A percentile compares a stretch with the other conserved stretches of the same genome.
phyloP scores from a whole-genome alignment of 768 basidiomycete species.

The Suillus variegatus region DNA sequence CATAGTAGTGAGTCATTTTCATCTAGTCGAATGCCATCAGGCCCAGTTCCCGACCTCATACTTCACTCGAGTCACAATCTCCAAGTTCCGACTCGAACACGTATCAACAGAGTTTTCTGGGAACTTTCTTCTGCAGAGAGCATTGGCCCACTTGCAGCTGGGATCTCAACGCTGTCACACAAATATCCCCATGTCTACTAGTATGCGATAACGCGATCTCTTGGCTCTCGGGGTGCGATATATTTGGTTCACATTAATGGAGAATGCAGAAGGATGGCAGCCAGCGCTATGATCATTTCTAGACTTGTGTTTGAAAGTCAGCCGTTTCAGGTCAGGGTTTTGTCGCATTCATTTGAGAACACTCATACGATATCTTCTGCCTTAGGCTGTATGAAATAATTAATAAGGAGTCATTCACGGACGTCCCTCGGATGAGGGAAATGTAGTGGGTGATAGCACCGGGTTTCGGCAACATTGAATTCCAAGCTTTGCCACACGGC shows the following conservation, averaged over 20 bases:
- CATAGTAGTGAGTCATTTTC: not conserved
- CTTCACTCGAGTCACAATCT: not conserved
- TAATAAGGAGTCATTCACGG: not conserved
- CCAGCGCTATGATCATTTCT: not conserved
- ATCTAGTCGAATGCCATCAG: not conserved
- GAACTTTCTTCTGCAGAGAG: not conserved
- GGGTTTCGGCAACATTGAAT: not conserved
- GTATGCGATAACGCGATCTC: not conserved
- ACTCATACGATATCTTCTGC: not conserved
- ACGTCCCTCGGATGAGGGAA: not conserved
- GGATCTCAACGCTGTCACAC: not conserved
- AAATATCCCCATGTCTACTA: not conserved
- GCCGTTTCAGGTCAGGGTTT: not conserved
- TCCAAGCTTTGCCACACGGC: conserved; percentile 1
- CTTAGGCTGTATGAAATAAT: not conserved
- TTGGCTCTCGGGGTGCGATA: not conserved
- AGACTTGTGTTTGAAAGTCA: not conserved
- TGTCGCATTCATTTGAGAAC: not conserved
- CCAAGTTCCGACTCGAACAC: not conserved
- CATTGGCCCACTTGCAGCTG: not conserved
- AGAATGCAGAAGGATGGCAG: not conserved
- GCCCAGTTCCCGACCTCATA: not conserved
- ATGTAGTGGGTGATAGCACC: not conserved
- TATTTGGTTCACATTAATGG: not conserved
- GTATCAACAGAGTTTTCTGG: not conserved